Evolutionary conservation across 257 asterid species (phyloP), one percentile per base, ranked within the genome.

Genomic region (Voacanga thouarsii): DNA sequence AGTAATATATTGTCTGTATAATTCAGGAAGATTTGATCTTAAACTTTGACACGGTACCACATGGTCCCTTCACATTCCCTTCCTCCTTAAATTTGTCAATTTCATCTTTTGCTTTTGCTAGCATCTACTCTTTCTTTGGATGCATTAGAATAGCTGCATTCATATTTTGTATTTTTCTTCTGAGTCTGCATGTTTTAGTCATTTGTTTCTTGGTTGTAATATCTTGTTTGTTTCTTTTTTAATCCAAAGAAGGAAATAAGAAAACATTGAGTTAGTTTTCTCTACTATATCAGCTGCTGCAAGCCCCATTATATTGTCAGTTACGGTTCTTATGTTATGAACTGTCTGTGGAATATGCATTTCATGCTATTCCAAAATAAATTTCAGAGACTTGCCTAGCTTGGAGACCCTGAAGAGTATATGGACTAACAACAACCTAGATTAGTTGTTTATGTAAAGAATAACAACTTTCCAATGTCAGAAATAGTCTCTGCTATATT

Each of bases 311-410:
- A 37, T 18, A 44, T 60, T 60, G 9, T 43, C 50, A 12, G 28
- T 39, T 45, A 23, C 55, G 47, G 61, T 55, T 30, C 28, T 55
- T 57, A 61, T 79, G 37, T 37, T 51, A 71, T 14, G 61, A 43
- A 30, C 60, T 30, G 33, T 76, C 61, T 57, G 10, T 12, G 33
- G 21, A 64, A 24, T 33, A 23, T 15, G 24, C 77, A 50, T 75
- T 37, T 76, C 49, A 30, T 77, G 39, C 60, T 55, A 73, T 72
- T 61, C 68, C 45, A 8, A 67, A 53, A 65, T 76, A 61, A 69
- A 74, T 80, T 44, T 82, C 92, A 96, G 99, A 93, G 96, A 90
- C 98, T 96, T 67, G 90, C 87, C 3, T 69, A 11, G 44, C 70
- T 89, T 24, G 99, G 95, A 79, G 82, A 93, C 75, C 90, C 93